phyloP scores from a whole-genome alignment of 257 asterid genomes.

The Nicotiana undulata region DNA sequence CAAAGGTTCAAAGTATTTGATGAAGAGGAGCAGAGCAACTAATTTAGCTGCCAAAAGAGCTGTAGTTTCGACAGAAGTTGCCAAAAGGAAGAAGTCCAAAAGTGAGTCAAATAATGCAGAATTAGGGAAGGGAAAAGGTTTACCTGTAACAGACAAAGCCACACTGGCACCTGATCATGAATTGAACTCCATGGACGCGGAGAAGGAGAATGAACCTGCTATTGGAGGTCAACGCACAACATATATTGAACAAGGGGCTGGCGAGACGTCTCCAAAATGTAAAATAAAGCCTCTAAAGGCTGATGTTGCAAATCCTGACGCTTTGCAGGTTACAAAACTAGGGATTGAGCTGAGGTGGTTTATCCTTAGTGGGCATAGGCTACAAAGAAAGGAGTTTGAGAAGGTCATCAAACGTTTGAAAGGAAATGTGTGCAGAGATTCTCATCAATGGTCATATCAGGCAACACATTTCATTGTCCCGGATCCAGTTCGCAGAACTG shows the following conservation, averaged over 20 bases:
- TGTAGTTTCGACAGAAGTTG: constrained; percentile 17
- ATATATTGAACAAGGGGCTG: constrained; percentile 14
- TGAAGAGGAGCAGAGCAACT: constrained; percentile 26
- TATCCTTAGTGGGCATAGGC: constrained; percentile 71
- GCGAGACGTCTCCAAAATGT: constrained; percentile 12
- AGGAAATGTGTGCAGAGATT: constrained; percentile 78
- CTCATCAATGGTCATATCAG: constrained; percentile 91
- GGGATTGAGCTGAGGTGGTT: constrained; percentile 50
- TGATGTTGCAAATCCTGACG: constrained; percentile 3
- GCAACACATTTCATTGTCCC: constrained; percentile 91
- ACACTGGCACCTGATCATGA: constrained; percentile 3
- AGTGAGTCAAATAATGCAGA: not conserved
- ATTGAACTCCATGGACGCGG: constrained; percentile 33
- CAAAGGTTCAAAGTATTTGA: constrained; percentile 37
- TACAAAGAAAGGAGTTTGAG: constrained; percentile 85
- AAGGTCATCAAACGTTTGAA: constrained; percentile 53
- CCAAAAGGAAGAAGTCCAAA: constrained; percentile 10
- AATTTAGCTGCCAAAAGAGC: constrained; percentile 6
- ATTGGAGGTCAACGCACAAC: constrained; percentile 6
- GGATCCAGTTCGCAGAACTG: constrained; percentile 78
- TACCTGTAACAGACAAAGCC: not conserved
- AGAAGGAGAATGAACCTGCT: constrained; percentile 34
- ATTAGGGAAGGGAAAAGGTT: constrained; percentile 7
- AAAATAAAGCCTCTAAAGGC: constrained; percentile 15
- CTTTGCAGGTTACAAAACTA: constrained; percentile 8